Base-by-base conservation (phyloP, 306 rosid genomes). In the Begonia fuchsioides region DNA sequence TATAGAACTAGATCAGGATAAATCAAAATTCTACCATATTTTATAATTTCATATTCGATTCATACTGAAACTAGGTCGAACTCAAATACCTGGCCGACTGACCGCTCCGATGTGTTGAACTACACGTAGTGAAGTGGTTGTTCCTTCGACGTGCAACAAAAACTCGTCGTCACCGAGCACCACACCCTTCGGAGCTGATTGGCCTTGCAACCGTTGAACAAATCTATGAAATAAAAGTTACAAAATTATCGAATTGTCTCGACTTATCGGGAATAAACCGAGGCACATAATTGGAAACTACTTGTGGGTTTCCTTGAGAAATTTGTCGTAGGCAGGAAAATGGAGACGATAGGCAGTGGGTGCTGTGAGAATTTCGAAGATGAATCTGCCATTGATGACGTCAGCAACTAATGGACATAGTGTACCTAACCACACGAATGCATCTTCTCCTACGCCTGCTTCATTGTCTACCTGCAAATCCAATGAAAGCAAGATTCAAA, bases 51-150 rank as follows among this genome's bases (percentile, higher is more conserved):
- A n/a, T n/a, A n/a, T n/a, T n/a, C n/a, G n/a, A n/a, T n/a, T n/a
- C n/a, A n/a, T n/a, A n/a, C n/a, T n/a, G n/a, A n/a, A n/a, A n/a
- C n/a, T n/a, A n/a, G n/a, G n/a, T n/a, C n/a, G n/a, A n/a, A n/a
- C n/a, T n/a, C n/a, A 63, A 79, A 50, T 53, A 92, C 98, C 96
- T 13, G 96, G 96, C 98, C 94, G 73, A 60, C 96, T 82, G 43
- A 86, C 73, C 60, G 70, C 61, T 66, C 98, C 93, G n/a, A 92
- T 85, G 74, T 92, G 96, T 47, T 87, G 94, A 54, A 85, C 60
- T 35, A 92, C 98, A 76, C 98, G 68, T 40, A 79, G 85, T 3
- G 93, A 50, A 68, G 70, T 73, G 49, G 94, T 92, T 48, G 93
- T 92, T 68, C 98, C 98, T 43, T 92, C 96, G 13, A 85, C 86